Percentiles rank a stretch among this genome's conserved stretches.
Conservation (phyloP, 495 filamentous ascomycete genomes). For the Penicilliopsis zonata region DNA sequence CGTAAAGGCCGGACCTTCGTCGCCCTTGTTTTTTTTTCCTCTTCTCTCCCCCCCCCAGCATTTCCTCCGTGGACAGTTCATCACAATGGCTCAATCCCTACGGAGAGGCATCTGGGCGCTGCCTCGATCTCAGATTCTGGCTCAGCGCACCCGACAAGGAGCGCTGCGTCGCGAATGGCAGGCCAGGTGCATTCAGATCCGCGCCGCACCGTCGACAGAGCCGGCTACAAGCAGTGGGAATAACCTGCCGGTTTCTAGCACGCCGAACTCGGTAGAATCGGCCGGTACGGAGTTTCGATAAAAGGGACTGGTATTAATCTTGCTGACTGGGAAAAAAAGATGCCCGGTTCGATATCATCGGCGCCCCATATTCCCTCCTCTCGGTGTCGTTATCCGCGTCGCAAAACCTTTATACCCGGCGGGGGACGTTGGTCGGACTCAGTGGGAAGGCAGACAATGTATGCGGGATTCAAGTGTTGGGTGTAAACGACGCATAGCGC, state of each 20-base stretch:
- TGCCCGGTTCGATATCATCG: conserved; percentile 87
- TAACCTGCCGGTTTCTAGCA: conserved; percentile 26
- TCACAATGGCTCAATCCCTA: conserved; percentile 25
- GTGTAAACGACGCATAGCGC: neutral
- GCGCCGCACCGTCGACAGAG: conserved; percentile 26
- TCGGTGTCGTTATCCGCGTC: conserved; percentile 87
- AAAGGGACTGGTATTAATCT: too few species aligned
- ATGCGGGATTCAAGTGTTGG: conserved; percentile 9
- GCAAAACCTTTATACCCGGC: conserved; percentile 80
- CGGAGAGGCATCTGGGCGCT: conserved; percentile 26
- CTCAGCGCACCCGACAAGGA: conserved; percentile 15
- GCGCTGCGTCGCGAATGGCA: conserved; percentile 15
- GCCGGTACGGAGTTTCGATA: conserved; percentile 16
- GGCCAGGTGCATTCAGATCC: conserved; percentile 32
- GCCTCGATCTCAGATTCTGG: conserved; percentile 24
- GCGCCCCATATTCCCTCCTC: conserved; percentile 79
- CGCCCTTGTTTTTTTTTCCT: conserved; percentile 3
- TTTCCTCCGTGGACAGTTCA: neutral
- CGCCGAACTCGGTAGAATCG: conserved; percentile 27
- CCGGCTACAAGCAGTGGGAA: conserved; percentile 23
- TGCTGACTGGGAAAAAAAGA: conserved; percentile 27
- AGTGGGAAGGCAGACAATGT: conserved; percentile 89
- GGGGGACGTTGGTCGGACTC: conserved; percentile 80
- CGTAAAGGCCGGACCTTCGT: conserved; percentile 12
- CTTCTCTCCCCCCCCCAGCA: conserved; percentile 4